Evolutionary conservation across 2,329 filamentous ascomycete species (phyloP), one percentile per base, ranked within the genome.

Genomic region (Ophiostoma quercus): DNA sequence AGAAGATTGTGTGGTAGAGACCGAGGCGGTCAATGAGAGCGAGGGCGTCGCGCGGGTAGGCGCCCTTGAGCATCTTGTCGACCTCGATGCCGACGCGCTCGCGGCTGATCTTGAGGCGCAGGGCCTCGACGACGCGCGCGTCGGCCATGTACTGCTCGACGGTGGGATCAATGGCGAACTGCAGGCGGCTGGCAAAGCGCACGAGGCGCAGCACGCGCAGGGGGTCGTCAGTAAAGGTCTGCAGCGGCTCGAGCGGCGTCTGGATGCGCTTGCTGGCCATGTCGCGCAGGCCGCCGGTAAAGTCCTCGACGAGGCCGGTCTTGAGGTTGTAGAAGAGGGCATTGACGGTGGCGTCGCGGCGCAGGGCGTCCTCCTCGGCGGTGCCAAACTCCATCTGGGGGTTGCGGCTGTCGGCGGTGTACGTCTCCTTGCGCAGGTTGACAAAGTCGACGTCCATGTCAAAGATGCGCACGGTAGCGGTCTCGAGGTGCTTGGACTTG

Each of bases 401-500:
- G 75, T 96, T 97, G 47, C 95, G 88, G 76, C 92, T 96, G 71
- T 95, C 88, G n/a, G 92, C 89, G 0, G 89, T 86, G 75, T 98
- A 98, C 0, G 90, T 94, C 80, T 98, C 95, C 77, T 93, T 96
- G 65, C 94, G 87, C 66, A 98, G 82, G 77, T 98, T 99, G 75
- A 99, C 95, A 76, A 99, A 89, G 77, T 99, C 94, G 66, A 97
- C 86, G 76, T 98, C 94, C 67, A 96, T 84, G 0, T 91, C 67
- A 43, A 97, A 89, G 71, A 98, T 88, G 73, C 85, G 90, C 32
- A 91, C 92, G 11, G 92, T 96, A 67, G 92, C 91, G 0, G 94
- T 98, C 79, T 96, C 94, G 16, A 98, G 85, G 77, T 98, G 92
- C 80, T 98, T 98, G 25, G 93, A 97, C 80, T 97, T 97, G 76